phyloP scores from a whole-genome alignment of 148 eudicot genomes.

The Silene conica region DNA sequence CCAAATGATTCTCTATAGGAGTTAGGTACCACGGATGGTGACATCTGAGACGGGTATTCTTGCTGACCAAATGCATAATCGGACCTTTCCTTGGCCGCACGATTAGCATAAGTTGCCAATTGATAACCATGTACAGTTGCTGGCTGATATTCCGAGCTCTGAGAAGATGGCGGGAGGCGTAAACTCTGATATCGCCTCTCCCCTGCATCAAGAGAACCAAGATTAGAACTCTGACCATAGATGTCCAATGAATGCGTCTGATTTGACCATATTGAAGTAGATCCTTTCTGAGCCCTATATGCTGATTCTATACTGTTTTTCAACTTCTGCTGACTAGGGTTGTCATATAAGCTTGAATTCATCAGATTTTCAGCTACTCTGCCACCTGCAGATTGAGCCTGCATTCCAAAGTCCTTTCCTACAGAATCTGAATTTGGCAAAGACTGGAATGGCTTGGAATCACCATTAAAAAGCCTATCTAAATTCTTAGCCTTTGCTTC shows the following conservation, averaged over 20 bases:
- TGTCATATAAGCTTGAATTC: conserved; percentile 38
- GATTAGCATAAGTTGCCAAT: conserved; percentile 44
- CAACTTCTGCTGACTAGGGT: conserved; percentile 38
- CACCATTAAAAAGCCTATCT: conserved; percentile 54
- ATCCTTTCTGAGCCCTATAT: conserved; percentile 47
- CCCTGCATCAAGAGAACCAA: conserved; percentile 35
- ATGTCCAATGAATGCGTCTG: conserved; percentile 46
- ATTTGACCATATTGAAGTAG: conserved; percentile 51
- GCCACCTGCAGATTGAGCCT: conserved; percentile 34
- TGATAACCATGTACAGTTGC: conserved; percentile 86
- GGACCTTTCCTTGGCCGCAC: conserved; percentile 46
- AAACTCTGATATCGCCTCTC: conserved; percentile 85
- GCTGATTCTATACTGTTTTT: conserved; percentile 37
- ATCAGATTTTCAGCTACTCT: conserved; percentile 42
- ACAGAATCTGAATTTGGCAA: conserved; percentile 32
- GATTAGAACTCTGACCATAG: conserved; percentile 40
- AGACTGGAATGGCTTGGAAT: conserved; percentile 28
- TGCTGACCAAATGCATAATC: conserved; percentile 42
- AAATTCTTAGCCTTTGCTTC: conserved; percentile 72
- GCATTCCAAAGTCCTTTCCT: conserved; percentile 44
- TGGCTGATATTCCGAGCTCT: conserved; percentile 63
- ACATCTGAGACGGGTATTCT: conserved; percentile 37
- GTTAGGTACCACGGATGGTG: conserved; percentile 47
- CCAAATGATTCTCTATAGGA: conserved; percentile 46
- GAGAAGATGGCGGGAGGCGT: conserved; percentile 68